Evolutionary conservation across 1,284 basidiomycete species (phyloP).

Genomic region (Trichosporon sp.): DNA sequence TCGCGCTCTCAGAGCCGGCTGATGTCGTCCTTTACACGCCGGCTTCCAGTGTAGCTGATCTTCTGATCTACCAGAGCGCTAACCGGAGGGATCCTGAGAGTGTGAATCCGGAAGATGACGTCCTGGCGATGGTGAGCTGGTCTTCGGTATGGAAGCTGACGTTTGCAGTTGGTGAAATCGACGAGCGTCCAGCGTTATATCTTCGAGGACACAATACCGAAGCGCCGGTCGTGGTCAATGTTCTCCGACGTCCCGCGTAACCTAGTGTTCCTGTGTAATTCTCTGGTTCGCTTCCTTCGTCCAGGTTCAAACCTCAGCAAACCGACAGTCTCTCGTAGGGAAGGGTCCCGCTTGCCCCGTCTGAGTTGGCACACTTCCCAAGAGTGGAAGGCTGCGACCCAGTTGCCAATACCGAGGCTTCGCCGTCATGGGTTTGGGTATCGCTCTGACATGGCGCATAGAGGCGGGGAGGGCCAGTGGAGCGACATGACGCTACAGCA

Average conservation of each 20-base stretch:
- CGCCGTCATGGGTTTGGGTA: neutral
- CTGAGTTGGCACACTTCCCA: neutral
- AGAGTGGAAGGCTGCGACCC: neutral
- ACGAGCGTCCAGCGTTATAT: neutral
- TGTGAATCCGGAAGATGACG: neutral
- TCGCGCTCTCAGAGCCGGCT: neutral
- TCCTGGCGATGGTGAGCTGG: neutral
- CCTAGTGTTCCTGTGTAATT: neutral
- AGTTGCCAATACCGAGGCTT: neutral
- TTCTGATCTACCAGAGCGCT: neutral
- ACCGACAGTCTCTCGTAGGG: neutral
- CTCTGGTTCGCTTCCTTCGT: neutral
- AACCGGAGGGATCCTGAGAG: neutral
- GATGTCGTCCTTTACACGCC: neutral
- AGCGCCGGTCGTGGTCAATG: neutral
- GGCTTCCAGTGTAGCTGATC: neutral
- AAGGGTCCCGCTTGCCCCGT: neutral
- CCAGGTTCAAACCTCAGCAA: neutral
- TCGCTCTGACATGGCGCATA: neutral
- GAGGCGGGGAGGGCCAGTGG: neutral
- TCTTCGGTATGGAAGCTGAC: neutral
- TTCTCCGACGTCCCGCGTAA: neutral
- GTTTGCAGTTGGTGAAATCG: neutral
- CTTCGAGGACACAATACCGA: neutral
- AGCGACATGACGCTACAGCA: neutral